phyloP scores from a whole-genome alignment of 1,139 yeast genomes.

The Suhomyces anneliseae region DNA sequence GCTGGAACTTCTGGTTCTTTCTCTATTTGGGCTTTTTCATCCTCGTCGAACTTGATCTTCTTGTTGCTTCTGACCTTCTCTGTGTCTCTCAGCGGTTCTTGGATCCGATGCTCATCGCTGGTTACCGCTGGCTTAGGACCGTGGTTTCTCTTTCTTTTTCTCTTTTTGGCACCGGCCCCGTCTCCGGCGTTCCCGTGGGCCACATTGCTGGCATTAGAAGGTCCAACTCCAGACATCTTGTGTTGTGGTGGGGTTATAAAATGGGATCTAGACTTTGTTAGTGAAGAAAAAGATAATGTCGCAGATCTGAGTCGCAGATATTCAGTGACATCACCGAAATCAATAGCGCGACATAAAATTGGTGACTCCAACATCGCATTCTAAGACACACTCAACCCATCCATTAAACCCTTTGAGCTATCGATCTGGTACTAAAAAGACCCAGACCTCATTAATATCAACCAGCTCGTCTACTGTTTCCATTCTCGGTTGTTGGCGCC shows the following conservation, averaged over 20 bases:
- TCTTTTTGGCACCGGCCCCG: slow-evolving; percentile 13
- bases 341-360: no score
- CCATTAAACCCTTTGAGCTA: no score
- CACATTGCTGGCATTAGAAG: not conserved
- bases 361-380: no score
- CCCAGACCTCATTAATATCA: no score
- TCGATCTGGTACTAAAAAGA: no score
- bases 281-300: not conserved
- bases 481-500: no score
- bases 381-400: no score
- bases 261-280: not conserved
- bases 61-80: slow-evolving; percentile 22
- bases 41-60: slow-evolving; percentile 31
- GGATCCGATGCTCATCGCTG: slow-evolving; percentile 6
- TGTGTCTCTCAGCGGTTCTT: not conserved
- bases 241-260: not conserved
- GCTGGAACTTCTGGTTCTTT: not conserved
- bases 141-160: slow-evolving; percentile 20
- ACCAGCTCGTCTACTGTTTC: no score
- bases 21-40: slow-evolving; percentile 5
- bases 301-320: not conserved
- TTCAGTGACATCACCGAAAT: no score
- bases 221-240: slow-evolving; percentile 1
- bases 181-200: not conserved
- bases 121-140: not conserved